Evolutionary conservation across 108 stramenopile genomes (phyloP), one percentile per base, ranked within the genome.

Genomic region (Conticribra weissflogii): DNA sequence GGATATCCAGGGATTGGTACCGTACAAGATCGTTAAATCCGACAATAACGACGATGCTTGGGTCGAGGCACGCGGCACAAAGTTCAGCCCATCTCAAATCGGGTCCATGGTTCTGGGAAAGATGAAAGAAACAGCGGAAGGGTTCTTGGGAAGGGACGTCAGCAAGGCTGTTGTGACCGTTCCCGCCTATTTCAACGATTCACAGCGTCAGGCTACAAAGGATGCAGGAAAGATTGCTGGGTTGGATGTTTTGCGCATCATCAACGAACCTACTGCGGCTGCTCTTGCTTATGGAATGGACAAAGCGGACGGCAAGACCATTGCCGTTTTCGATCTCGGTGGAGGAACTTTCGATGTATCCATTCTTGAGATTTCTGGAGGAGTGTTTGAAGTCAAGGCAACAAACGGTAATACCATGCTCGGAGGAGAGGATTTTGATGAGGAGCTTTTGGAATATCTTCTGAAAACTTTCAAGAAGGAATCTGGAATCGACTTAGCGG

Each of bases 391-490:
- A 76, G 99, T 99, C 56, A 99, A 99, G 87, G 93, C 97, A 4
- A 99, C 99, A 69, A 99, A 99, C 76, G 99, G 99, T 31, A 98
- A 99, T 81, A 99, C 99, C 78, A 88, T 99, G 95, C 85, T 99
- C 44, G 99, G 99, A 23, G 99, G 99, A 60, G 99, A 99, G 86
- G 99, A 99, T 85, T 99, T 99, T 77, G 99, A 99, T 76, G 98
- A 99, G 81, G 78, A 78, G 59, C 76, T 99, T 18, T 81, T 99
- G 76, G 88, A 88, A 68, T 84, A 97, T 76, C 83, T 98, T 70
- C 60, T 98, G 63, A 72, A 72, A 49, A 83, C 96, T 53, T 99
- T 99, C 88, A 96, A 98, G 76, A 92, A 98, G 83, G 97, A 99
- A 14, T 85, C 84, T 33, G 99, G 98, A 54, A 89, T 99, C 54